Evolutionary conservation across 208 protist genomes (phyloP).

Genomic region (Acanthamoeba royreba): DNA sequence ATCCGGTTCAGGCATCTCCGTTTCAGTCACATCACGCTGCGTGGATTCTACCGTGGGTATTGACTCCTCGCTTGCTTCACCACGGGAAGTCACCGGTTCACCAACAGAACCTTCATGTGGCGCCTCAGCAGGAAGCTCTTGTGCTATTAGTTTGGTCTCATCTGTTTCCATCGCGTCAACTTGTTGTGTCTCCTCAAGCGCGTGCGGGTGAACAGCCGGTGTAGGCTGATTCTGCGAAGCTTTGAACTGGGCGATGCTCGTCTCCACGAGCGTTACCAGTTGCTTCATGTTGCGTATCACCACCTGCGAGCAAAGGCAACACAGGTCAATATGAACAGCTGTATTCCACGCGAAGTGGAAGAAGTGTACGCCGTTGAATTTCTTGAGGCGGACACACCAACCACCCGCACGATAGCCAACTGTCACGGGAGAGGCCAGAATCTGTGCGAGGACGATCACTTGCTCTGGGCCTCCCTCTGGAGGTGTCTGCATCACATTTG

Average conservation of each 20-base stretch:
- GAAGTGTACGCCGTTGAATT: not conserved
- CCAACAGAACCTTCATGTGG: too few relatives aligned
- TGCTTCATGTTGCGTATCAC: not conserved
- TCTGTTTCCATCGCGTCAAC: too few relatives aligned
- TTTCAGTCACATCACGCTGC: too few relatives aligned
- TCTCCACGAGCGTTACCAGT: not conserved
- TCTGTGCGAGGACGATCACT: slow-evolving; percentile 44
- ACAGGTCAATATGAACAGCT: not conserved
- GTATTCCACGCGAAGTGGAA: not conserved
- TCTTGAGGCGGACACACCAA: not conserved
- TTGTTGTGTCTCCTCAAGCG: not conserved
- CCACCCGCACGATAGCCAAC: slow-evolving; percentile 39
- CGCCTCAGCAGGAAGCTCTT: too few relatives aligned
- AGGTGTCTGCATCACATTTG: not conserved
- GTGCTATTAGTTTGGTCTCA: too few relatives aligned
- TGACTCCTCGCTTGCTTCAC: too few relatives aligned
- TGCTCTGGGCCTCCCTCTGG: slow-evolving; percentile 2
- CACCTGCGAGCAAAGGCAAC: not conserved
- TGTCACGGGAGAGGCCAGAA: slow-evolving; percentile 37
- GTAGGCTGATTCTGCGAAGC: not conserved
- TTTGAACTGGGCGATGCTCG: not conserved
- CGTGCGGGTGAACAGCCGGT: not conserved
- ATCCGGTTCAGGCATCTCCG: too few relatives aligned
- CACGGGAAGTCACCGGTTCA: too few relatives aligned
- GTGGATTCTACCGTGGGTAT: too few relatives aligned